Base-by-base conservation (phyloP, 2,329 filamentous ascomycete genomes). In the Diaporthe amygdali region DNA sequence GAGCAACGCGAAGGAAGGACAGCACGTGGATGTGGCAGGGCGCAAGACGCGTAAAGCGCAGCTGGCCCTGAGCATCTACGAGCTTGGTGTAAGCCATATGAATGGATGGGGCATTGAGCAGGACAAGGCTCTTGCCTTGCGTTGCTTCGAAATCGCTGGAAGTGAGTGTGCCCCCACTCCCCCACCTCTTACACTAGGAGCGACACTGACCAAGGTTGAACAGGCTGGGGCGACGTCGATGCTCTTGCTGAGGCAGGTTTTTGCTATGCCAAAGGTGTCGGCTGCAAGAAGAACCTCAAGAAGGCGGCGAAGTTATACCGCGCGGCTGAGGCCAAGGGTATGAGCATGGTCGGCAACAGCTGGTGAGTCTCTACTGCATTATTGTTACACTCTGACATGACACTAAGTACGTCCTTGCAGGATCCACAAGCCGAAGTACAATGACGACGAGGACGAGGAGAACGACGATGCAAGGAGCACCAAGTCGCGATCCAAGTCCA, bases 81-180 rank as follows among this genome's bases (percentile, higher is more conserved):
- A 99, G 83, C 87, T 99, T 30, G 96, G 96, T 4, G 95, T 98
- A 32, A 97, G 94, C 79, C 96, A 98, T 79, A 95, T 98, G 90
- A 98, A 99, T 77, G 96, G 96, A 6, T 99, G 96, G 96, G 96
- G 96, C 20, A 97, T 97, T 47, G 91, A 96, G 76, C 95, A 97
- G 81, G 96, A 99, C 79, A 97, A 96, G 80, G 84, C 89, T 6
- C 87, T 98, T 71, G 96, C 95, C 0, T 82, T 99, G 77, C 89
- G 95, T 67, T 99, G 96, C 80, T 99, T 98, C 79, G 96, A 99
- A 81, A 97, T 98, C 76, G 96, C 96, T 51, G 96, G 94, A 66
- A 93, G 90, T 92, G 84, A 85, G 90, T 87, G 15, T 47, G 4
- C 25, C 27, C 4, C 3, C 12, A n/a, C n/a, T n/a, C n/a, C 3